Percentiles rank a stretch among this genome's conserved stretches.
Conservation (phyloP, 805 yeast genomes). For the Lachancea lanzarotensis region DNA sequence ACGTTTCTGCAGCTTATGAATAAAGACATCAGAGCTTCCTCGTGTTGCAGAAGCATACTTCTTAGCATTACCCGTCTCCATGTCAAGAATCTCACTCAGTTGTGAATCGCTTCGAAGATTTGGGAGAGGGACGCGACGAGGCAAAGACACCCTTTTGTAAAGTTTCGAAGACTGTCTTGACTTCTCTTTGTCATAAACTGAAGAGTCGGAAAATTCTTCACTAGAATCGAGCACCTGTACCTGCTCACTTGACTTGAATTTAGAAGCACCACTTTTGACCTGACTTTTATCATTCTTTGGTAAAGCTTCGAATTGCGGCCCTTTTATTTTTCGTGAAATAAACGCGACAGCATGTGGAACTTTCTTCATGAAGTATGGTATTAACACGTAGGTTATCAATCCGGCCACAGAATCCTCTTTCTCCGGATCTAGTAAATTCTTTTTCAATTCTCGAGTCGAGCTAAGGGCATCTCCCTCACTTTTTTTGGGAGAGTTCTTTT, state of each 20-base stretch:
- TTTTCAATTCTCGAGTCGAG: constrained; percentile 20
- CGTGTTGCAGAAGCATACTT: constrained; percentile 20
- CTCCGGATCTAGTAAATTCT: constrained; percentile 19
- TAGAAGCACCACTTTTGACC: not conserved
- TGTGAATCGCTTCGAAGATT: constrained; percentile 22
- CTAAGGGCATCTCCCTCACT: not conserved
- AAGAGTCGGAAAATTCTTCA: too few species aligned
- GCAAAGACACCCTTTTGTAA: constrained; percentile 2
- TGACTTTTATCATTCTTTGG: constrained; percentile 1
- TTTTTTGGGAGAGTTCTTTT: constrained; percentile 6
- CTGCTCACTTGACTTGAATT: not conserved
- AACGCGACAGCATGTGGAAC: constrained; percentile 43
- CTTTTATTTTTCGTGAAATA: constrained; percentile 43
- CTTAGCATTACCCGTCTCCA: constrained; percentile 12
- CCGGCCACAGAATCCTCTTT: constrained; percentile 40
- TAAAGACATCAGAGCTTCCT: constrained; percentile 25
- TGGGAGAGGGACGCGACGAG: constrained; percentile 7
- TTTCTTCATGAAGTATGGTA: constrained; percentile 47
- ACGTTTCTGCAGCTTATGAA: constrained; percentile 27
- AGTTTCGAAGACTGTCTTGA: constrained; percentile 2
- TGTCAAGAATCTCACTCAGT: constrained; percentile 22
- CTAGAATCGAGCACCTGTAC: not conserved
- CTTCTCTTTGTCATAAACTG: not conserved
- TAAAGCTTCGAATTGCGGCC: constrained; percentile 35
- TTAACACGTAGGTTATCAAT: constrained; percentile 45